Base-by-base conservation (phyloP, 169 alveolate species). In the Plasmodium vinckei region DNA sequence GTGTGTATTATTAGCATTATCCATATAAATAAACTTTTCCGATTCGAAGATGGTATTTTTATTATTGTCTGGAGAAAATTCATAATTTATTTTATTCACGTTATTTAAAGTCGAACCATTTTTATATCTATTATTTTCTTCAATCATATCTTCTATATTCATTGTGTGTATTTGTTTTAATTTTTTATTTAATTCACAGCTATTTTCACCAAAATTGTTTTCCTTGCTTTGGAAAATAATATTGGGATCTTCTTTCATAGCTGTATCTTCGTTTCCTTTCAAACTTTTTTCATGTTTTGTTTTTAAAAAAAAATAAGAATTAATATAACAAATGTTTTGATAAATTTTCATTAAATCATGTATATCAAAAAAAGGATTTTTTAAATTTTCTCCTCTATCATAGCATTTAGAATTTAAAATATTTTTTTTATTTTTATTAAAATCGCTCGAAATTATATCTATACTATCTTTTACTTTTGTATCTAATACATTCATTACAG, bases 261-360 rank as follows among this genome's bases (percentile, higher is more conserved):
- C n/a, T 71, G n/a, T 51, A 12, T 15, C 68, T 2, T 61, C 27
- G 7, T 10, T 39, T 46, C 25, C 59, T 42, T 56, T 13, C 15
- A 39, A 73, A 25, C 5, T 9, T 44, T 44, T 63, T 60, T 53
- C 63, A n/a, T 67, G 68, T 65, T 79, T 79, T 65, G 39, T 44
- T 71, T 79, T 79, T 15, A 79, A 56, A 79, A 79, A 79, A 79
- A 67, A 79, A 67, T 64, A 64, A 33, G 89, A 79, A 79, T 79
- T 79, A 54, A 79, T 79, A 47, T 79, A 79, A 56, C 89, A 79
- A 46, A 79, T 67, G 51, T 79, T 79, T 68, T 67, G 60, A 79
- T 79, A 79, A 23, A 79, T 82, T 53, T 79, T 79, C 15, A 79
- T 59, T 47, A 79, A 67, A 79, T 79, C 89, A 61, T 79, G 89